Percentiles rank a stretch among this genome's conserved stretches.
These are phyloP conservation scores for Amanita exitialis DNA, from an alignment of 768 basidiomycete species.

Conservation along the genomic window DNA sequence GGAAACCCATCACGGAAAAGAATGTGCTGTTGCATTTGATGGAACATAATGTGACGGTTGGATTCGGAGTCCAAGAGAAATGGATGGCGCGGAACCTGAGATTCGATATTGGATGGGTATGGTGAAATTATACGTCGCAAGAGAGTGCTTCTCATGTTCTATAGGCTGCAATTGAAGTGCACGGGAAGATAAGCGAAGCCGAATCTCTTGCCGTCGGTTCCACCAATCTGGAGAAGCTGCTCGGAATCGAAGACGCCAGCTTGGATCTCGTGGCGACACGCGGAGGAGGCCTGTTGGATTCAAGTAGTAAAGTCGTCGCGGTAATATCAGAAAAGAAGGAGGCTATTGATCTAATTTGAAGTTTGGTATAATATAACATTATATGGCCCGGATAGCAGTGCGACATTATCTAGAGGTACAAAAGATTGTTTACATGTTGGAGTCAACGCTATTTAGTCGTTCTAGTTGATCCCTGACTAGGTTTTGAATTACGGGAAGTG, in stretches of 20 bases:
- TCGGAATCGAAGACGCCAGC: constrained; percentile 23
- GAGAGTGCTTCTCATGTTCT: background rate
- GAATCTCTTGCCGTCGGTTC: constrained; percentile 29
- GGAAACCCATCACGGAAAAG: constrained; percentile 35
- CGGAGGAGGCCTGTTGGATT: constrained; percentile 25
- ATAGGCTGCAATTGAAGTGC: constrained; percentile 22
- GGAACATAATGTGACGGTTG: constrained; percentile 59
- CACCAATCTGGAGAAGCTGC: constrained; percentile 30
- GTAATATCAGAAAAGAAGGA: constrained; percentile 23
- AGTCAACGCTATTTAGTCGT: constrained; percentile 8
- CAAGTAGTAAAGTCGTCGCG: constrained; percentile 29
- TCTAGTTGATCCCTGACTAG: constrained; percentile 33
- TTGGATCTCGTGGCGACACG: constrained; percentile 29
- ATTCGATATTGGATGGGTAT: constrained; percentile 72
- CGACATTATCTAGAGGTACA: background rate
- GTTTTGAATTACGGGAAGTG: constrained; percentile 51
- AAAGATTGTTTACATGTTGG: background rate
- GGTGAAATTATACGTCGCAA: constrained; percentile 11
- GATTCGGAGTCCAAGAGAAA: constrained; percentile 46
- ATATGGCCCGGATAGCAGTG: background rate
- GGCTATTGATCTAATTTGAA: constrained; percentile 14
- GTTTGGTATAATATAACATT: background rate
- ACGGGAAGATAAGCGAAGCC: constrained; percentile 18
- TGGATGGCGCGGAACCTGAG: constrained; percentile 57
- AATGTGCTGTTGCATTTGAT: constrained; percentile 47